Evolutionary conservation across 345 rosid genomes (phyloP).

Genomic region (Gossypium bickii): DNA sequence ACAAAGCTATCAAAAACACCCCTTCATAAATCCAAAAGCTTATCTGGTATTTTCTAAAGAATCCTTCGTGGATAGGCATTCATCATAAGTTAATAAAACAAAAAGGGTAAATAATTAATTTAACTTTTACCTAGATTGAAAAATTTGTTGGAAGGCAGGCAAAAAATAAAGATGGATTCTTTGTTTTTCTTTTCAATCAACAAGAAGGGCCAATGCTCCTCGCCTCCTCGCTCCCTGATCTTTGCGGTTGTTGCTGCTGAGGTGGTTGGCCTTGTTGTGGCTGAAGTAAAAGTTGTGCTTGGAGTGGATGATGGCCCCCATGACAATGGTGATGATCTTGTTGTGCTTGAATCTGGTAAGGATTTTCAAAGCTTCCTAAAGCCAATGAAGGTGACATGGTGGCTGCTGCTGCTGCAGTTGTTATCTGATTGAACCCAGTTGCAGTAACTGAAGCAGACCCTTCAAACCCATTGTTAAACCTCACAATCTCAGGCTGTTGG

Average conservation of each 20-base stretch:
- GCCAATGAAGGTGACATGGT: constrained; percentile 15
- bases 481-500: constrained; percentile 10
- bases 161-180: too few relatives aligned
- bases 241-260: constrained; percentile 34
- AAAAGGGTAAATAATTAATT: constrained; percentile 2
- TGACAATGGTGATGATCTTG: constrained; percentile 14
- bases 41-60: not conserved
- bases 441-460: not conserved
- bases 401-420: not conserved
- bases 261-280: constrained; percentile 34
- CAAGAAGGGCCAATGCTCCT: constrained; percentile 33
- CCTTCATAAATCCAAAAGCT: constrained; percentile 18
- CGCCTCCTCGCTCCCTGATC: constrained; percentile 52
- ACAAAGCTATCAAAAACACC: constrained; percentile 5
- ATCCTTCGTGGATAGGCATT: not conserved
- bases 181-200: constrained; percentile 9
- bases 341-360: constrained; percentile 45
- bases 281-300: constrained; percentile 56
- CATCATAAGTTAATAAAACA: not conserved
- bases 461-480: constrained; percentile 8
- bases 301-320: constrained; percentile 30
- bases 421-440: constrained; percentile 12
- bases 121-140: constrained; percentile 23
- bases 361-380: constrained; percentile 34
- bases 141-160: constrained; percentile 15